Conservation (phyloP, 2,329 filamentous ascomycete genomes). For the Microsporum canis region DNA sequence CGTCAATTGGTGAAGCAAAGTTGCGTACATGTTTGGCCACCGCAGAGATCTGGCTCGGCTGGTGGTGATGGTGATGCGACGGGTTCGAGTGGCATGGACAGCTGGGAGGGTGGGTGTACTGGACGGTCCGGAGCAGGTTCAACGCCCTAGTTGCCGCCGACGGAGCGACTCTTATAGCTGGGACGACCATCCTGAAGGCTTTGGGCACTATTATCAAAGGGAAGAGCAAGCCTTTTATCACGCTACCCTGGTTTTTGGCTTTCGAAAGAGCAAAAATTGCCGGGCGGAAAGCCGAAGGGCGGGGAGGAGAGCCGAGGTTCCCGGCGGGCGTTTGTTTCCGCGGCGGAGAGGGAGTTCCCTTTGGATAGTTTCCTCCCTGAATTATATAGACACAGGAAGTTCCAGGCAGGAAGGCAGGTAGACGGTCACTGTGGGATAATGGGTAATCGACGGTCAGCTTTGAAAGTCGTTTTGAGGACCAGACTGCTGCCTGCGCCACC, state of each 20-base stretch:
- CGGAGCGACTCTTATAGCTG: constrained; percentile 35
- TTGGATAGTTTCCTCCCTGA: not conserved
- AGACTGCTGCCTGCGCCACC: too few species aligned
- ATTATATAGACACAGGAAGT: too few species aligned
- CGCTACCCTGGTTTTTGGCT: not conserved
- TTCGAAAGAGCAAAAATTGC: not conserved
- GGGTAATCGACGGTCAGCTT: too few species aligned
- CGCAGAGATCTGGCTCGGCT: constrained; percentile 19
- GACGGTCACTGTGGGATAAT: too few species aligned
- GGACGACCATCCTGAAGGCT: constrained; percentile 25
- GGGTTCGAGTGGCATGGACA: constrained; percentile 93
- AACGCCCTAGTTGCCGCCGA: constrained; percentile 39
- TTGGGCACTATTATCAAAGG: not conserved
- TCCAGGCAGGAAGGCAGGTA: too few species aligned
- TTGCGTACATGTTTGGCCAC: constrained; percentile 43
- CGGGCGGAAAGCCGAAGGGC: not conserved
- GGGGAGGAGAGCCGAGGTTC: not conserved
- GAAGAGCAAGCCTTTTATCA: not conserved
- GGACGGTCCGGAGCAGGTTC: constrained; percentile 70
- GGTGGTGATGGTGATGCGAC: constrained; percentile 63
- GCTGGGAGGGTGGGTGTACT: constrained; percentile 73
- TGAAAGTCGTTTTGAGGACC: too few species aligned
- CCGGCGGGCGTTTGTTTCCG: not conserved
- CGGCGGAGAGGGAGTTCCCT: not conserved
- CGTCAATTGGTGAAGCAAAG: constrained; percentile 66